A percentile compares a stretch with the other conserved stretches of the same genome.
phyloP scores from a whole-genome alignment of 352 stramenopile genomes.

The Saprolegnia diclina region DNA sequence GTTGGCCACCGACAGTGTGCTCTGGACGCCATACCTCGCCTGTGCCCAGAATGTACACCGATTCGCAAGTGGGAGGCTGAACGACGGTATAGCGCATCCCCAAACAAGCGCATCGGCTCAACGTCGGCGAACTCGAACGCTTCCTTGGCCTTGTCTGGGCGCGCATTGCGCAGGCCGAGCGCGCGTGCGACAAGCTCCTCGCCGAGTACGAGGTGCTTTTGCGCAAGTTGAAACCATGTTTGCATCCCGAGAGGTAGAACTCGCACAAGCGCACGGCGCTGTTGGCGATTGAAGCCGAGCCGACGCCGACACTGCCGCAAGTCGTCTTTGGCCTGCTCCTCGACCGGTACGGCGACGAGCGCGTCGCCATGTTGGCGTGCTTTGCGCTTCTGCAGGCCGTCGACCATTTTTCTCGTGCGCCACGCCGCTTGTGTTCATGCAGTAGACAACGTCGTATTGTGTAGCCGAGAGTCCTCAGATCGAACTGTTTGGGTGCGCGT shows the following conservation, averaged over 20 bases:
- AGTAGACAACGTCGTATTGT: not conserved
- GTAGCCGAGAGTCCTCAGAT: constrained; percentile 16
- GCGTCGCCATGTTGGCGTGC: not conserved
- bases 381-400: constrained; percentile 12
- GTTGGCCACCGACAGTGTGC: not conserved
- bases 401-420: constrained; percentile 5
- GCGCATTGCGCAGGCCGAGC: constrained; percentile 7
- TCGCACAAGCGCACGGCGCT: constrained; percentile 2
- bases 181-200: constrained; percentile 12
- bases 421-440: not conserved
- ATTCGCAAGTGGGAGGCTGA: not conserved
- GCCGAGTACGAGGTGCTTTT: constrained; percentile 18
- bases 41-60: not conserved
- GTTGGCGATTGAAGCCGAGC: not conserved
- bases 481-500: constrained; percentile 20
- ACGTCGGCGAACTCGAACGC: not conserved
- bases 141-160: constrained; percentile 15
- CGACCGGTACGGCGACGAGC: constrained; percentile 25
- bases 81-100: not conserved
- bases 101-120: not conserved
- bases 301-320: not conserved
- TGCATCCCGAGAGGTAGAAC: too few relatives aligned
- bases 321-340: not conserved
- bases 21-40: constrained; percentile 14
- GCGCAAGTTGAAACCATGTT: not conserved